Base-by-base conservation (phyloP, 2,329 filamentous ascomycete species). In the Exserohilum rostratum region DNA sequence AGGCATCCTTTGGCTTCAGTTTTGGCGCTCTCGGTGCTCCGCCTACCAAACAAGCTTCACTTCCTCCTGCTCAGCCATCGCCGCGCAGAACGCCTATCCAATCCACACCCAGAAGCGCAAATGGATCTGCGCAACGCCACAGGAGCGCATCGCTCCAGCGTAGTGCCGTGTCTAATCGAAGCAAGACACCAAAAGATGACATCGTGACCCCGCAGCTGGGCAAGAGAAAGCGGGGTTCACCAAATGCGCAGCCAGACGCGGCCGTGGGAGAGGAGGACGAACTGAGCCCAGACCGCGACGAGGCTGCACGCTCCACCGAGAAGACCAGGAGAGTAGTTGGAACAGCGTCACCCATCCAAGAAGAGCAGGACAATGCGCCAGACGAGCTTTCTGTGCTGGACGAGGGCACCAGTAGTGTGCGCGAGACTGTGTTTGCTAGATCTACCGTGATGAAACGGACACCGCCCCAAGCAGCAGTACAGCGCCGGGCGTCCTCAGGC, bases 1-100 rank as follows among this genome's bases (percentile, higher is more conserved):
- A 78, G 75, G 75, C 80, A 3, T 76, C 80, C 58, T 84, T 84
- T 61, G 80, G 78, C 13, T 82, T 84, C 61, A 67, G 60, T 49
- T 65, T 70, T 34, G 66, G 62, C 15, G 64, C 46, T 38, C 57
- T 67, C 37, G 67, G 58, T n/a, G 59, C 59, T 33, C 40, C 55
- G 37, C 44, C 64, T 10, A 34, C 60, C 34, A 71, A 70, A 53
- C 71, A 69, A 48, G 33, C 64, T 13, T 68, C 66, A 9, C 62
- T 68, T 12, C 70, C 70, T 22, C 58, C 67, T n/a, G n/a, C n/a
- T 11, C 63, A 55, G 43, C 59, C 22, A 7, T 67, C 67, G 27
- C 60, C 61, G 18, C 65, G 64, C 35, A 55, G 42, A 58, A 74
- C 71, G 40, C 68, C 70, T 17, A 58, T 61, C 18, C 61, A 56